These are phyloP conservation scores for Acacia melanoxylon DNA, from an alignment of 306 rosid species.

Conservation along the genomic window DNA sequence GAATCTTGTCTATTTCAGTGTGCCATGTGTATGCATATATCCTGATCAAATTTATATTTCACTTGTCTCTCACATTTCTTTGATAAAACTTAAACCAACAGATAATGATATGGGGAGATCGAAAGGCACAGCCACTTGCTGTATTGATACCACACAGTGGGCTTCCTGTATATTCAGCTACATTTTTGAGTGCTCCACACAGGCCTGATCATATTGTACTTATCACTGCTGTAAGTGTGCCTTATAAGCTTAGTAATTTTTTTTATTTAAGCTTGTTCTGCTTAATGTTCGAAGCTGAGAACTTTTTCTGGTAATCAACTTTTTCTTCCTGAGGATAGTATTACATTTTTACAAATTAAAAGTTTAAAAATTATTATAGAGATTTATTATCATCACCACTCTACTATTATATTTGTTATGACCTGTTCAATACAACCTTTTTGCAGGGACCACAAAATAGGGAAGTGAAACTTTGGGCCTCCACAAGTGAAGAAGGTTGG, in stretches of 20 bases:
- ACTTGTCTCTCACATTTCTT: slow-evolving; percentile 13
- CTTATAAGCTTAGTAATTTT: slow-evolving; percentile 5
- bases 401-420: slow-evolving; percentile 21
- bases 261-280: slow-evolving; percentile 3
- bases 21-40: too few species aligned
- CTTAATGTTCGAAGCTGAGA: neutral
- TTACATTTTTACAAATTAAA: neutral
- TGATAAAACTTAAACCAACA: slow-evolving; percentile 37
- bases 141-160: slow-evolving; percentile 88
- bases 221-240: slow-evolving; percentile 74
- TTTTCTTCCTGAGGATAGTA: neutral
- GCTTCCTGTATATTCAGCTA: slow-evolving; percentile 84
- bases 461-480: slow-evolving; percentile 93
- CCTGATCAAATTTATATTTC: neutral
- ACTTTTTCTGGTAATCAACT: slow-evolving; percentile 12
- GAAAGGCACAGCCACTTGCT: slow-evolving; percentile 75
- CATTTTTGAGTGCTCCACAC: slow-evolving; percentile 81
- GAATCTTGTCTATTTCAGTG: too few species aligned
- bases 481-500: slow-evolving; percentile 91
- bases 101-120: slow-evolving; percentile 96
- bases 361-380: neutral
- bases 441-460: slow-evolving; percentile 85
- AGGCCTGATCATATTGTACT: slow-evolving; percentile 92
- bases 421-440: slow-evolving; percentile 12
- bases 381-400: neutral